These are phyloP conservation scores for Alternaria triticimaculans DNA, from an alignment of 2,329 filamentous ascomycete species.

Conservation along the genomic window DNA sequence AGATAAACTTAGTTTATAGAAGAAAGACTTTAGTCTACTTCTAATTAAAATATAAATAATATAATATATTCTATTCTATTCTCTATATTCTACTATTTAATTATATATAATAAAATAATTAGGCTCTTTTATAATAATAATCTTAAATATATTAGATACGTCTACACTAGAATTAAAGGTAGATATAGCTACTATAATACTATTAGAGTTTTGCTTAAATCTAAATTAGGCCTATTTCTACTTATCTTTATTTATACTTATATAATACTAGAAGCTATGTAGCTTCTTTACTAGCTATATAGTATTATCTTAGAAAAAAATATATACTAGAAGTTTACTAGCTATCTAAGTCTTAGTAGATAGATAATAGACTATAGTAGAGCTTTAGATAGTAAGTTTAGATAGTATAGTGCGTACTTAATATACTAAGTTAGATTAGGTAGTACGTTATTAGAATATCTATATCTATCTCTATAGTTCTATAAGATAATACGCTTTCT, in stretches of 20 bases:
- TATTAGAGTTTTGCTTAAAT: not conserved
- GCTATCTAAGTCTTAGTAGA: not conserved
- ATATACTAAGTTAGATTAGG: too few species aligned
- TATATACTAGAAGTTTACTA: not conserved
- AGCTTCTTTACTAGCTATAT: not conserved
- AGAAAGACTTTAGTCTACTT: not conserved
- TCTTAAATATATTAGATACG: not conserved
- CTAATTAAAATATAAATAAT: not conserved
- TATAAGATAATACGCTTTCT: too few species aligned
- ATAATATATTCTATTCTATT: not conserved
- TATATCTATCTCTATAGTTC: too few species aligned
- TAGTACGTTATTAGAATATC: too few species aligned
- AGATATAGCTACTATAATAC: not conserved
- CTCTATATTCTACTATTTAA: not conserved
- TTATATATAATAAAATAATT: not conserved
- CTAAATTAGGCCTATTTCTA: not conserved
- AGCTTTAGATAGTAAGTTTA: not conserved
- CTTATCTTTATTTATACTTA: not conserved
- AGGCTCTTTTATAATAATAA: not conserved
- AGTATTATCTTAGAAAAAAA: not conserved
- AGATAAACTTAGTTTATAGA: not conserved
- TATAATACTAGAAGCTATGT: not conserved
- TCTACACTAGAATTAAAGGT: not conserved
- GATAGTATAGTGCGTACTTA: not conserved
- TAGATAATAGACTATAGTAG: not conserved